These are phyloP conservation scores for Cadophora sp. DNA, from an alignment of 2,329 filamentous ascomycete species.

Conservation along the genomic window DNA sequence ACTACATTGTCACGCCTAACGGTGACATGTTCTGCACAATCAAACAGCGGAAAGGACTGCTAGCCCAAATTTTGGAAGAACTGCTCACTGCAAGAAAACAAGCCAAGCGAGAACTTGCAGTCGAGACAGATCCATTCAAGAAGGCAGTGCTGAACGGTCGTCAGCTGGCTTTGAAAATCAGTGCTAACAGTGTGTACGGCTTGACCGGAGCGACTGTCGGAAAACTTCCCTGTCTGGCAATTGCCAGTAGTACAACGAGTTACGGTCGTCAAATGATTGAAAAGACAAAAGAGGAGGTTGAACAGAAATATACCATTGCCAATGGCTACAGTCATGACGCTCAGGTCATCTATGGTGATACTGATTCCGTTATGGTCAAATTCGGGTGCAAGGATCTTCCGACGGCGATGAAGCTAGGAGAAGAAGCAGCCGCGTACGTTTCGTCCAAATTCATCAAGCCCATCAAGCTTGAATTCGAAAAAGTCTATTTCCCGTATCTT, in stretches of 20 bases:
- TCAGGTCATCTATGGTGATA: conserved; percentile 98
- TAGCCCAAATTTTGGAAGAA: conserved; percentile 96
- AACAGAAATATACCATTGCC: conserved; percentile 85
- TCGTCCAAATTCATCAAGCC: conserved; percentile 93
- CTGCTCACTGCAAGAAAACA: conserved; percentile 89
- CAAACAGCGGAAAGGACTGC: conserved; percentile 87
- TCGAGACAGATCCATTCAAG: conserved; percentile 94
- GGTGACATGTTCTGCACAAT: conserved; percentile 90
- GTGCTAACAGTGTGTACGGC: conserved; percentile 97
- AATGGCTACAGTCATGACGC: conserved; percentile 96
- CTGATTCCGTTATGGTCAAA: conserved; percentile 99
- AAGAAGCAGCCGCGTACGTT: conserved; percentile 88
- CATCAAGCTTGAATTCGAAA: conserved; percentile 99
- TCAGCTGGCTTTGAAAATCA: conserved; percentile 94
- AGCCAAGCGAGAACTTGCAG: conserved; percentile 87
- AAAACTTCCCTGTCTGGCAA: conserved; percentile 92
- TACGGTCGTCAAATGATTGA: conserved; percentile 99
- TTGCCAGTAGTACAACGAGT: conserved; percentile 95
- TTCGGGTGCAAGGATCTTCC: conserved; percentile 88
- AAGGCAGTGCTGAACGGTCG: conserved; percentile 98
- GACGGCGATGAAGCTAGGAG: conserved; percentile 92
- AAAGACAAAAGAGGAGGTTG: conserved; percentile 95
- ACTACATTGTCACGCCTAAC: conserved; percentile 96
- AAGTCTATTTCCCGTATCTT: conserved; percentile 97
- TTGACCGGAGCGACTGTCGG: conserved; percentile 95